These are phyloP conservation scores for Saccharum hybrid DNA, from an alignment of 202 grass and related monocot species.

Conservation along the genomic window DNA sequence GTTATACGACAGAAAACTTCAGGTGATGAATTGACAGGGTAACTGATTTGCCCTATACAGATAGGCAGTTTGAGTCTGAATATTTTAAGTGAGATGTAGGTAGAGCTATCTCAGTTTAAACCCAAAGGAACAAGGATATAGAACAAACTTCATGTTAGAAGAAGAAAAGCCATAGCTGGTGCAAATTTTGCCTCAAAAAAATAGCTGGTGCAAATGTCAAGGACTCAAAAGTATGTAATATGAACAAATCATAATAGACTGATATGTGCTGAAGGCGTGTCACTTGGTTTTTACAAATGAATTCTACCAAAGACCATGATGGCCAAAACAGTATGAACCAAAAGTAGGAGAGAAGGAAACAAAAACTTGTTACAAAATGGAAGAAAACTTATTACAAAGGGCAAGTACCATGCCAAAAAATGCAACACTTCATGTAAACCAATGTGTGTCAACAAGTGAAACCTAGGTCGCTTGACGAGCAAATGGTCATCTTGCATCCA, in stretches of 20 bases:
- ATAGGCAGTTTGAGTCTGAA: background rate
- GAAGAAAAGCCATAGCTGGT: background rate
- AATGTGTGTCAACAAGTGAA: background rate
- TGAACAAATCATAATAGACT: conserved; percentile 7
- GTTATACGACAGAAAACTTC: background rate
- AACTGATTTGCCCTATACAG: background rate
- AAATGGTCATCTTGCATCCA: background rate
- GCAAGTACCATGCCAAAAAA: conserved; percentile 12
- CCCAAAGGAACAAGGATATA: background rate
- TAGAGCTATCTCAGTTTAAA: conserved; percentile 16
- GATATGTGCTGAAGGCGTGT: conserved; percentile 7
- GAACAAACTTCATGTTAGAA: background rate
- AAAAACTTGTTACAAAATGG: conserved; percentile 38
- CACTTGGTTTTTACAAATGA: background rate
- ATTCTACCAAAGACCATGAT: background rate
- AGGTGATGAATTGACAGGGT: conserved; percentile 10
- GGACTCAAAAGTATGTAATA: background rate
- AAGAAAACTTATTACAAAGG: conserved; percentile 17
- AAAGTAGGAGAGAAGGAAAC: background rate
- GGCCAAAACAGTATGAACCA: background rate
- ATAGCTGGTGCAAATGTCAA: conserved; percentile 4
- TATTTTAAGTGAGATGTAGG: background rate
- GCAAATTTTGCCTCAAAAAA: too few species aligned
- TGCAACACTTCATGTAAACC: conserved; percentile 24
- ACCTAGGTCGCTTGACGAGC: conserved; percentile 23